Percentiles rank a stretch among this genome's conserved stretches.
Evolutionary conservation across 2,329 filamentous ascomycete genomes (phyloP).

Genomic region (Penicillium sp.): DNA sequence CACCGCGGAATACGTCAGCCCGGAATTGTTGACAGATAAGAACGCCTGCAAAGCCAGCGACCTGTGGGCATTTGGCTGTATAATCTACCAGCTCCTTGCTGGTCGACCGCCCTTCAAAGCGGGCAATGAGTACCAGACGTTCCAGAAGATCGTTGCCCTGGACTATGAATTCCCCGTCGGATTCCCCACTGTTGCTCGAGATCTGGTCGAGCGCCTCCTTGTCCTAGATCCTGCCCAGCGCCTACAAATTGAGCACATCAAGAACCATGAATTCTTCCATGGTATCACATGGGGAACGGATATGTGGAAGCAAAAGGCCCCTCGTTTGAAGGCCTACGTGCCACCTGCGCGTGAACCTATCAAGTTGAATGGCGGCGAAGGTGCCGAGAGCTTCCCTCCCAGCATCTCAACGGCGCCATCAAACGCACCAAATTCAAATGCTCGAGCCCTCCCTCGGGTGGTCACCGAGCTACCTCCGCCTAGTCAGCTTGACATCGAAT

Average conservation of each 20-base stretch:
- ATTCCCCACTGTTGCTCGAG: conserved; percentile 78
- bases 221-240: conserved; percentile 81
- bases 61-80: conserved; percentile 97
- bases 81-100: conserved; percentile 91
- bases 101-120: conserved; percentile 97
- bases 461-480: conserved; percentile 96
- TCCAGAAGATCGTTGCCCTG: conserved; percentile 92
- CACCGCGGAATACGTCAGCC: conserved; percentile 96
- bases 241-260: conserved; percentile 90
- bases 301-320: conserved; percentile 86
- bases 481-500: conserved; percentile 94
- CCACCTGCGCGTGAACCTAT: conserved; percentile 73
- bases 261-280: conserved; percentile 92
- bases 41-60: conserved; percentile 97
- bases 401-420: conserved; percentile 39
- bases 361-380: conserved; percentile 58
- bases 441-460: conserved; percentile 66
- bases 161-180: conserved; percentile 90
- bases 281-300: conserved; percentile 76
- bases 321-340: conserved; percentile 75
- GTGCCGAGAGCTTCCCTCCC: conserved; percentile 41
- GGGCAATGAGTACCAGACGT: conserved; percentile 90
- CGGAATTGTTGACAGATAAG: conserved; percentile 93
- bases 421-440: conserved; percentile 39
- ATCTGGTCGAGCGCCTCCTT: conserved; percentile 82